Evolutionary conservation across 495 filamentous ascomycete species (phyloP).

Genomic region (Aspergillus mulundensis): DNA sequence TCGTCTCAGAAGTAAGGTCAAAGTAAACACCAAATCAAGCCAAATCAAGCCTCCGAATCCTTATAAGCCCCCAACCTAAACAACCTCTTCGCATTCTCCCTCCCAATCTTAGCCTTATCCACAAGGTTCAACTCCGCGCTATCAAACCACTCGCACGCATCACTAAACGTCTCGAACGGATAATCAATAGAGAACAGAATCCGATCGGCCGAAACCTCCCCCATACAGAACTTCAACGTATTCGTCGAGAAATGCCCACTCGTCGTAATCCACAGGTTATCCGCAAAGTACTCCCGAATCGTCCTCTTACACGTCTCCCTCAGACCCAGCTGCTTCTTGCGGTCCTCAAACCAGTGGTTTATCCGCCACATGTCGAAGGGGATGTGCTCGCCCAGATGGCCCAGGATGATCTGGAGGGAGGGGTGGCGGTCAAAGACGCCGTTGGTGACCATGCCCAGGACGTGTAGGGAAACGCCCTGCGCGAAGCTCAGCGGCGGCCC

Average conservation of each 20-base stretch:
- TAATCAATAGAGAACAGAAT: conserved; percentile 51
- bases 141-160: conserved; percentile 55
- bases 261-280: conserved; percentile 64
- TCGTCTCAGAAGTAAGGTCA: too few relatives aligned
- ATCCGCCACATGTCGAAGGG: conserved; percentile 63
- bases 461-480: conserved; percentile 46
- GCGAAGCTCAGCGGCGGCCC: conserved; percentile 46
- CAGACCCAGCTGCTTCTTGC: conserved; percentile 42
- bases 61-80: conserved; percentile 46
- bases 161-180: conserved; percentile 49
- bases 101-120: conserved; percentile 47
- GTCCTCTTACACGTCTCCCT: conserved; percentile 46
- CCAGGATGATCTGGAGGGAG: conserved; percentile 58
- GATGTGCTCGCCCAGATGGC: conserved; percentile 62
- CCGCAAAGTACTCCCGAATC: conserved; percentile 54
- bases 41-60: conserved; percentile 28
- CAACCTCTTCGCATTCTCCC: conserved; percentile 52
- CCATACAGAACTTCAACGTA: conserved; percentile 48
- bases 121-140: conserved; percentile 38
- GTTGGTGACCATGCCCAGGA: conserved; percentile 49
- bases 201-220: conserved; percentile 39
- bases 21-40: not conserved
- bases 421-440: conserved; percentile 51
- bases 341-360: conserved; percentile 53
- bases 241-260: conserved; percentile 57